Conservation (phyloP, 805 yeast species). For the Kodamaea hsintzibuensis region DNA sequence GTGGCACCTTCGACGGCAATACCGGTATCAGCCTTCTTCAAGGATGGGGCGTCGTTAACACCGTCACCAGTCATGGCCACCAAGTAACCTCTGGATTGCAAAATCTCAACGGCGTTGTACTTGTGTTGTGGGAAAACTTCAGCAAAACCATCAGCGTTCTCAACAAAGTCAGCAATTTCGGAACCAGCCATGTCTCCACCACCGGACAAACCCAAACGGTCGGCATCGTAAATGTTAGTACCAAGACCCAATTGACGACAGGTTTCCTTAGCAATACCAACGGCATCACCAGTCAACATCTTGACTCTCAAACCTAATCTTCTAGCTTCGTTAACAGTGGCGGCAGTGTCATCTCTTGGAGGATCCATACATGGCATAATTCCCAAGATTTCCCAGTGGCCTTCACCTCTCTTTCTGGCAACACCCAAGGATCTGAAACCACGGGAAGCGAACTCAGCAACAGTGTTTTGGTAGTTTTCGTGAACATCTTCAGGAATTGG, state of each 20-base stretch:
- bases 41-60: constrained; percentile 97
- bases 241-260: constrained; percentile 97
- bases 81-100: constrained; percentile 94
- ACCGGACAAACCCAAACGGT: constrained; percentile 93
- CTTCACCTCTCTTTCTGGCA: constrained; percentile 98
- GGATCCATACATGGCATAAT: constrained; percentile 99
- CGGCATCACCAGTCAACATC: constrained; percentile 99
- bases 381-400: constrained; percentile 97
- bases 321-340: constrained; percentile 90
- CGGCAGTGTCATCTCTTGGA: constrained; percentile 97
- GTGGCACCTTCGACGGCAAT: constrained; percentile 98
- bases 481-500: constrained; percentile 92
- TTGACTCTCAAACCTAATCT: constrained; percentile 89
- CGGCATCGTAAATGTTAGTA: constrained; percentile 95
- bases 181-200: constrained; percentile 96
- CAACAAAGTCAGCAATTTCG: constrained; percentile 95
- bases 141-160: constrained; percentile 97
- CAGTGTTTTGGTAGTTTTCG: constrained; percentile 94
- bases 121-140: constrained; percentile 99
- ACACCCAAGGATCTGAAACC: constrained; percentile 99
- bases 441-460: constrained; percentile 96
- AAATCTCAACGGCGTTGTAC: constrained; percentile 92
- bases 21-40: constrained; percentile 87
- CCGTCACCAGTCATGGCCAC: constrained; percentile 99
- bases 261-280: constrained; percentile 98